Conservation (phyloP, 352 stramenopile species). For the Lagenidium sp. region DNA sequence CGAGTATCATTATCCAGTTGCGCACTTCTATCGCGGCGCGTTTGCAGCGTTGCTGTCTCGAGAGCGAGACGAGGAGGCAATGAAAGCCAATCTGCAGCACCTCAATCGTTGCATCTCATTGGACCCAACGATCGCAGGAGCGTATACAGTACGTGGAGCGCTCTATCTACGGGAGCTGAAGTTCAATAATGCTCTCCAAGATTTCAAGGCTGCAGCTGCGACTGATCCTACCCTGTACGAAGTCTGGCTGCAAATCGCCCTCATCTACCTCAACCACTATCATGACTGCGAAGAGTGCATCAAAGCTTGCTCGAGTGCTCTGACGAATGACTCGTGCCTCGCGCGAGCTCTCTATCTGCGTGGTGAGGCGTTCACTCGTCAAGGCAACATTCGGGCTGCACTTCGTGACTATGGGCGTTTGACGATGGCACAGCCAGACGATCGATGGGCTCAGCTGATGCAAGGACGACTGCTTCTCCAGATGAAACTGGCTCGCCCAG, state of each 20-base stretch:
- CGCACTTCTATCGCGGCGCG: conserved; percentile 69
- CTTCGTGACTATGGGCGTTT: conserved; percentile 56
- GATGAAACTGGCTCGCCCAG: conserved; percentile 39
- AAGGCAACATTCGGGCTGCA: conserved; percentile 41
- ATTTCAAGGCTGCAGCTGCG: conserved; percentile 69
- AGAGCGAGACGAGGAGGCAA: conserved; percentile 21
- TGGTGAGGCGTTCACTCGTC: conserved; percentile 49
- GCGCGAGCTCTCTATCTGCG: conserved; percentile 54
- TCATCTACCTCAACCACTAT: conserved; percentile 77
- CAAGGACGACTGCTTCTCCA: conserved; percentile 47
- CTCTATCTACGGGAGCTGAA: conserved; percentile 58
- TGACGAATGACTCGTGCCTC: conserved; percentile 56
- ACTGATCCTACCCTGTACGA: conserved; percentile 68
- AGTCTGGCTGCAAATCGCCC: conserved; percentile 71
- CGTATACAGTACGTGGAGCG: conserved; percentile 61
- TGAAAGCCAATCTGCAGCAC: conserved; percentile 39
- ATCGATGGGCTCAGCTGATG: conserved; percentile 54
- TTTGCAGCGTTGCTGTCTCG: conserved; percentile 38
- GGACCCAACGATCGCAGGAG: conserved; percentile 65
- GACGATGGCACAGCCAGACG: conserved; percentile 43
- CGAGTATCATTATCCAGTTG: conserved; percentile 73
- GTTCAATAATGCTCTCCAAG: conserved; percentile 68
- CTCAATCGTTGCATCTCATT: conserved; percentile 52
- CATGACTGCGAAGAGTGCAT: conserved; percentile 63
- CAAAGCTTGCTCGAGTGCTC: conserved; percentile 46